Percentiles rank a stretch among this genome's conserved stretches.
phyloP scores from a whole-genome alignment of 169 alveolate species.

The Cryptosporidium xiaoi region DNA sequence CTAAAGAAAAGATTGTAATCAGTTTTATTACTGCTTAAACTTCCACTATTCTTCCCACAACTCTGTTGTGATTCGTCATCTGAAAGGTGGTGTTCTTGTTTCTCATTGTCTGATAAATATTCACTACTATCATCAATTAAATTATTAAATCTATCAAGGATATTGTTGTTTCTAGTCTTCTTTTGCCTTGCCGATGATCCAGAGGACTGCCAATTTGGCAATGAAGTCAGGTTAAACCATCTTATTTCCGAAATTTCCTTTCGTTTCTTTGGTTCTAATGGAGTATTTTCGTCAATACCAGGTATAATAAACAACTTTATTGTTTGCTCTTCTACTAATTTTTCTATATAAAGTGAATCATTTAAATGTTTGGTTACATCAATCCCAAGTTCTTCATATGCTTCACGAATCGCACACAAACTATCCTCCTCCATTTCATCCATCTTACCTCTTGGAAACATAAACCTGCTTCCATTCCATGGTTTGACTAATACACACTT shows the following conservation, averaged over 20 bases:
- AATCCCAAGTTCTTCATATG: conserved; percentile 92
- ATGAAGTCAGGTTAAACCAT: conserved; percentile 83
- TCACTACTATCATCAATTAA: conserved; percentile 12
- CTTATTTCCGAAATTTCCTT: conserved; percentile 87
- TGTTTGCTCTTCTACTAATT: conserved; percentile 82
- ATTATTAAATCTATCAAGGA: not conserved
- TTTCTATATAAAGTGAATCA: conserved; percentile 83
- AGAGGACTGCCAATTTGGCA: conserved; percentile 67
- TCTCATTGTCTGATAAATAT: conserved; percentile 34
- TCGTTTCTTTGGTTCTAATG: conserved; percentile 83
- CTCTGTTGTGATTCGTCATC: conserved; percentile 29
- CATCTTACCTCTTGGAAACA: conserved; percentile 94
- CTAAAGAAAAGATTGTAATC: conserved; percentile 53
- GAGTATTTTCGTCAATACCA: conserved; percentile 84
- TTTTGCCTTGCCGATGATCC: conserved; percentile 12
- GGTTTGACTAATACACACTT: conserved; percentile 87
- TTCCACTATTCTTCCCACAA: not conserved
- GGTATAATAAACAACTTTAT: conserved; percentile 87
- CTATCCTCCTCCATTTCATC: conserved; percentile 92
- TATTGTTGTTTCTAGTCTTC: conserved; percentile 18
- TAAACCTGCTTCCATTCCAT: conserved; percentile 88
- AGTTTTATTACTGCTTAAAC: not conserved
- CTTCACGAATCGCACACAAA: conserved; percentile 94
- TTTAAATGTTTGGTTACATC: conserved; percentile 84
- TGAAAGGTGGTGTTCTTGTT: not conserved